Base-by-base conservation (phyloP, 495 filamentous ascomycete species). In the Hyaloscypha bicolor region DNA sequence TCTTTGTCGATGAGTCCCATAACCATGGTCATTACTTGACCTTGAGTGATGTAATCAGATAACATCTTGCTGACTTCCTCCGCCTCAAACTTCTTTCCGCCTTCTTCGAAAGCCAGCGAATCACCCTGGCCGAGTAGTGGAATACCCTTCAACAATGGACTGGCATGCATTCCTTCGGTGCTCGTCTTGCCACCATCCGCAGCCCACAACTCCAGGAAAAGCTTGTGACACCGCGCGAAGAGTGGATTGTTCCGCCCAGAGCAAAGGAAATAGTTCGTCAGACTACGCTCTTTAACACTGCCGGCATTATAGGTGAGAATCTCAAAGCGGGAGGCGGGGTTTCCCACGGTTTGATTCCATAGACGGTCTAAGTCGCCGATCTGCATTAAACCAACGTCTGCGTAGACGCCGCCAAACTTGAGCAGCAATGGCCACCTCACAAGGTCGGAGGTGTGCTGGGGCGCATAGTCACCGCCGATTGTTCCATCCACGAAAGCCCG, bases 361-460 rank as follows among this genome's bases (percentile, higher is more conserved):
- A 86, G 73, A 12, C 72, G 63, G 67, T 86, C 80, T 19, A 87
- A 63, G 71, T 86, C 84, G 8, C 84, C 84, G 66, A 86, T 85
- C 65, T 83, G 82, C 67, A 86, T 76, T 58, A 86, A 62, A 0
- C 83, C 84, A 0, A 82, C 84, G 67, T 87, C 84, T 0, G 83
- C 80, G 66, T 86, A 87, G 30, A 86, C 78, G 42, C 85, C 85
- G 35, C 85, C 84, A 67, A 86, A 84, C 61, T 76, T 79, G 5
- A 84, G 76, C 33, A 87, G 71, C 16, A 87, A 72, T 55, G 85
- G 85, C 62, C 74, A 85, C 29, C 85, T 81, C 19, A 86, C 83
- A 9, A 87, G 81, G 61, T 87, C 85, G 1, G 83, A 85, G 8
- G 77, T 80, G 70, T 86, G 84, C 71, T 86, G 85, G 21, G 74